Evolutionary conservation across 306 rosid genomes (phyloP), one percentile per base, ranked within the genome.

Genomic region (Rosa rugosa): DNA sequence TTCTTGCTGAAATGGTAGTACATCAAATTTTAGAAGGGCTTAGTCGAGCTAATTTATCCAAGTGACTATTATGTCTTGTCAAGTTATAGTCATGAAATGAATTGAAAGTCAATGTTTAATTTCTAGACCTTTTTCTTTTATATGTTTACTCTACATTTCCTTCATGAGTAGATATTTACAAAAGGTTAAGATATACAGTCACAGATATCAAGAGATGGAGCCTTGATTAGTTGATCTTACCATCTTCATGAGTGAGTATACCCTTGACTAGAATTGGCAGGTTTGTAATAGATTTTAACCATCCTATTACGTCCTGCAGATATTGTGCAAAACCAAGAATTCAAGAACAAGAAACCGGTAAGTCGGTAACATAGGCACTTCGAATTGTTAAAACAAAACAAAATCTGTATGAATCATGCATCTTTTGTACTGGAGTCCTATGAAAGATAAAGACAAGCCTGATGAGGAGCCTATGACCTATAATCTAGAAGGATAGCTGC

Each of bases 231-330:
- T 51, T 36, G 64, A 72, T 14, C 54, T 47, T 83, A 86, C 89
- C 90, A 84, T 86, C 85, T 79, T 81, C 90, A 51, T 54, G 80
- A 75, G 87, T 81, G 54, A 86, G 89, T 65, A 86, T 53, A 8
- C 87, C 89, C 77, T 83, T 83, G 25, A 86, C 10, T 73, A 86
- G 76, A 66, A 86, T 79, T 45, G 90, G 90, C 77, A 84, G 57
- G 20, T 54, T 84, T 47, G 87, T 81, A 77, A 79, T 60, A 17
- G 84, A 81, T 84, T 79, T 84, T 66, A 86, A 73, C 87, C 87
- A 83, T 25, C 53, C 47, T 14, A 80, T 75, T 63, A 63, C 69
- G 64, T 78, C 87, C 85, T 83, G 87, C 69, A 10, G 68, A 82
- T 34, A 50, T 36, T 14, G 22, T 41, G 13, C 40, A 44, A 16